These are phyloP conservation scores for Phytophthora capsici DNA, from an alignment of 352 stramenopile genomes.

Conservation along the genomic window DNA sequence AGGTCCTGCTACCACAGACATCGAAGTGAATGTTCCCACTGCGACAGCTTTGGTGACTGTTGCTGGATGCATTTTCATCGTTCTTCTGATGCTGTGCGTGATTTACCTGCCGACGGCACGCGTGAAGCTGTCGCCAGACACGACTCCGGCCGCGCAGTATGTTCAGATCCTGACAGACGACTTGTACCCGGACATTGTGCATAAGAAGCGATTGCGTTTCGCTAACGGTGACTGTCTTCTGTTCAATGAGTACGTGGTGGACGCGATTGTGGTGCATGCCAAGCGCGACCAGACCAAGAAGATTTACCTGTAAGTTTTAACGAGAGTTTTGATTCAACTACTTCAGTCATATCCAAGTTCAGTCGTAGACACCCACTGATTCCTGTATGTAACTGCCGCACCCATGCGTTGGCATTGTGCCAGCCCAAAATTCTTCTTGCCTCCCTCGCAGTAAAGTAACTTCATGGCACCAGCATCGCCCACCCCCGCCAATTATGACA, in stretches of 20 bases:
- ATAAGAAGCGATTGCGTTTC: conserved; percentile 77
- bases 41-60: conserved; percentile 57
- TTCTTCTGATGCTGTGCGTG: conserved; percentile 60
- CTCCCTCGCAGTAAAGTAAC: neutral
- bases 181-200: conserved; percentile 68
- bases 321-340: no score
- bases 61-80: conserved; percentile 56
- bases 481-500: conserved; percentile 2
- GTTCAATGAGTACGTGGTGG: conserved; percentile 75
- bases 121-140: conserved; percentile 65
- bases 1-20: conserved; percentile 37
- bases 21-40: conserved; percentile 54
- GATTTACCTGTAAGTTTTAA: conserved; percentile 57
- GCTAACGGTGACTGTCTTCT: conserved; percentile 65
- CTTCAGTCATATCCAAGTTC: no score
- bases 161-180: conserved; percentile 79
- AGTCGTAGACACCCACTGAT: no score
- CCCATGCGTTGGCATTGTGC: no score
- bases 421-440: no score
- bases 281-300: conserved; percentile 66
- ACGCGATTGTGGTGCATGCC: conserved; percentile 64
- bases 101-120: conserved; percentile 58
- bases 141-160: conserved; percentile 67
- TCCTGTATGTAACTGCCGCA: no score
- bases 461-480: conserved; percentile 13